These are phyloP conservation scores for Penicillium oxalicum DNA, from an alignment of 2,329 filamentous ascomycete genomes.

Conservation along the genomic window DNA sequence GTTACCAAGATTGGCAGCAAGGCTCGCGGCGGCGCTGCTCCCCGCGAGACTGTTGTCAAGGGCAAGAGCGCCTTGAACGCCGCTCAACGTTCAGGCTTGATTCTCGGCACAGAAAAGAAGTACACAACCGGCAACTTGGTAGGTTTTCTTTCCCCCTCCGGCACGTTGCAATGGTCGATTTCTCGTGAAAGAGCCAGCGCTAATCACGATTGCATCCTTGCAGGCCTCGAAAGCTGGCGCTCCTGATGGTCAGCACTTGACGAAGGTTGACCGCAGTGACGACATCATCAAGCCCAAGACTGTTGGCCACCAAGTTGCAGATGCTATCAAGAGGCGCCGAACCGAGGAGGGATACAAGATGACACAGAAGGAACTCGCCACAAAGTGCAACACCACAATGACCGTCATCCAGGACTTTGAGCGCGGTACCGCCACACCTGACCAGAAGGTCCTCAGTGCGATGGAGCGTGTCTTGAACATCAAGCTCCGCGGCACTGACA, in stretches of 20 bases:
- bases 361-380: constrained; percentile 84
- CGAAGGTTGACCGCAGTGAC: constrained; percentile 94
- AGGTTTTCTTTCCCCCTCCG: constrained; percentile 22
- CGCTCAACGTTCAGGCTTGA: constrained; percentile 69
- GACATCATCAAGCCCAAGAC: constrained; percentile 98
- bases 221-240: constrained; percentile 44
- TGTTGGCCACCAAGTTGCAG: constrained; percentile 71
- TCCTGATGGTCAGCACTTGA: constrained; percentile 85
- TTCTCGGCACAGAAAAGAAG: constrained; percentile 91
- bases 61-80: constrained; percentile 83
- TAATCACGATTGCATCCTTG: constrained; percentile 9
- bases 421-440: constrained; percentile 67
- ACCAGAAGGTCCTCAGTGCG: constrained; percentile 71
- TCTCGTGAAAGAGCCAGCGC: not conserved
- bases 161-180: no score
- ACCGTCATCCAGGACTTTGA: constrained; percentile 79
- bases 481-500: constrained; percentile 77
- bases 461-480: constrained; percentile 85
- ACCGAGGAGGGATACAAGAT: constrained; percentile 84
- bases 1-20: constrained; percentile 93
- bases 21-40: constrained; percentile 56
- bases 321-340: constrained; percentile 74
- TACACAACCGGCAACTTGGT: constrained; percentile 70
- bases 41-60: constrained; percentile 82
- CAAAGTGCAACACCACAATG: constrained; percentile 81